phyloP scores from a whole-genome alignment of 352 stramenopile genomes.

The Phytopythium helicoides region DNA sequence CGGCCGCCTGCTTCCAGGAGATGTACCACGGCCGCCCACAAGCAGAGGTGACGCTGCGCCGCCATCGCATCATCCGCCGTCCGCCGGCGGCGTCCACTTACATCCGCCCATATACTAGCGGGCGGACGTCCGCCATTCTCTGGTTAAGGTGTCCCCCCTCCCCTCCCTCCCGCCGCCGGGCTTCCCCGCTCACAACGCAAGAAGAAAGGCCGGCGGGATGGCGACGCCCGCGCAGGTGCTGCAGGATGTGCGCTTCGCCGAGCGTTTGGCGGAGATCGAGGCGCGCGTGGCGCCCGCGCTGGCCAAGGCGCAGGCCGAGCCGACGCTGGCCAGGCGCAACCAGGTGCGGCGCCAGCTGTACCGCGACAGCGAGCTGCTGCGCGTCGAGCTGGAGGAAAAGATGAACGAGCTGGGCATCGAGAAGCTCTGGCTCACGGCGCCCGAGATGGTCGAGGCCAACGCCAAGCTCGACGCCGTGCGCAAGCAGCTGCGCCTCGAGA shows the following conservation, averaged over 20 bases:
- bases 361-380: conserved; percentile 66
- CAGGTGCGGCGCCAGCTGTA: conserved; percentile 68
- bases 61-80: too few species aligned
- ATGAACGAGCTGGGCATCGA: conserved; percentile 69
- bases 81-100: too few species aligned
- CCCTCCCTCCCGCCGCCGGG: not conserved
- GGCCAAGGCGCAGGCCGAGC: conserved; percentile 27
- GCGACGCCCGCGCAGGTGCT: conserved; percentile 54
- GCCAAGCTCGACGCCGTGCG: conserved; percentile 60
- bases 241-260: conserved; percentile 46
- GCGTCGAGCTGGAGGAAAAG: conserved; percentile 75
- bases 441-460: conserved; percentile 48
- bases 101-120: not conserved
- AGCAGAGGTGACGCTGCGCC: too few species aligned
- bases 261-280: conserved; percentile 55
- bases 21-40: too few species aligned
- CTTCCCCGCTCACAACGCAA: not conserved
- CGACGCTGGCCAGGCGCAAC: conserved; percentile 70
- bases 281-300: conserved; percentile 43
- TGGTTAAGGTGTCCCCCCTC: conserved; percentile 3
- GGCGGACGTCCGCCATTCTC: not conserved
- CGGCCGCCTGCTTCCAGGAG: too few species aligned
- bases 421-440: conserved; percentile 42
- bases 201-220: conserved; percentile 8
- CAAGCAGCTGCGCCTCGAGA: conserved; percentile 61